phyloP scores from a whole-genome alignment of 2,329 filamentous ascomycete species.

The Talaromyces sp. region DNA sequence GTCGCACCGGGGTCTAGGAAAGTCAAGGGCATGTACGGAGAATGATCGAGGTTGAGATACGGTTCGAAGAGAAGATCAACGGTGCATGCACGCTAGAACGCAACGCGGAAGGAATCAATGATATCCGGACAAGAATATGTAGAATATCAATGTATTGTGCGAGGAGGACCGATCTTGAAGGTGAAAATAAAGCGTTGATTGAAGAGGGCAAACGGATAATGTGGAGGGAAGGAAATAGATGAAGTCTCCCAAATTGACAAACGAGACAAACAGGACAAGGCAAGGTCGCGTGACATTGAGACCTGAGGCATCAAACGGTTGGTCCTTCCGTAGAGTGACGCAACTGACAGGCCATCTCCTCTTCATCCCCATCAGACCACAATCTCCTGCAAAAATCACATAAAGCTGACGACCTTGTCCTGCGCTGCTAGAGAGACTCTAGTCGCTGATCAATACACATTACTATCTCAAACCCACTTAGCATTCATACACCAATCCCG shows the following conservation, averaged over 20 bases:
- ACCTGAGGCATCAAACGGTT: constrained; percentile 5
- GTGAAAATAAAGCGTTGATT: background rate
- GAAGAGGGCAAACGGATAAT: constrained; percentile 2
- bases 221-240: background rate
- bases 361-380: background rate
- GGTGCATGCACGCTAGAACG: constrained; percentile 6
- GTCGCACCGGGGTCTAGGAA: background rate
- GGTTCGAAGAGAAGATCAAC: background rate
- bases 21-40: background rate
- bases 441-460: background rate
- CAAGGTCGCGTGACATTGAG: constrained; percentile 12
- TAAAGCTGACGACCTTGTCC: background rate
- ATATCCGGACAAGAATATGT: background rate
- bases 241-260: background rate
- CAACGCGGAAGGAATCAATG: background rate
- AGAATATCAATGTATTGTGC: background rate
- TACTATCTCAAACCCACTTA: background rate
- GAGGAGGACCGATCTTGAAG: background rate
- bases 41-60: background rate
- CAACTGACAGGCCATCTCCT: constrained; percentile 1
- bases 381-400: background rate
- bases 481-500: background rate
- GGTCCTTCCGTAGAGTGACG: constrained; percentile 17
- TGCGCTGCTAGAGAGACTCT: background rate
- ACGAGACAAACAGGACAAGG: background rate